Evolutionary conservation across 225 moss, liverwort and hornwort genomes (phyloP), one percentile per base, ranked within the genome.

Genomic region (Anthoceros angustus): DNA sequence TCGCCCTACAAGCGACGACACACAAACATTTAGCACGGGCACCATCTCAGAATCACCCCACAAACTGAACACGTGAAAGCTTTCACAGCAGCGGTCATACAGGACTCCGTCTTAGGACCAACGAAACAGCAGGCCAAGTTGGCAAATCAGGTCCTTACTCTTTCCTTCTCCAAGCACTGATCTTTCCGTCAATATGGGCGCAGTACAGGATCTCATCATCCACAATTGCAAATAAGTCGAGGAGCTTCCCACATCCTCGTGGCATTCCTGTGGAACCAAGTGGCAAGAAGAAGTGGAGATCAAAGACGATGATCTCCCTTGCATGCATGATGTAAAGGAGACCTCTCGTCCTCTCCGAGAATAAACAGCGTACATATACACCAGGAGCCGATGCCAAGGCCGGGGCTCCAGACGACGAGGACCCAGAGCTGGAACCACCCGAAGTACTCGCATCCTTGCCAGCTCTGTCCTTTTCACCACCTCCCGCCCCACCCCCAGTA

Each of bases 131-230:
- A 18, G 18, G 55, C 55, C 14, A 55, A 55, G 55, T 18, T 0
- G 6, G 55, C 55, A 1, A 9, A 15, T 18, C 55, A 55, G 55
- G 55, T 15, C 70, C 87, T 73, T 84, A 98, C 95, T 84, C 92
- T 77, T 78, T 84, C 70, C 84, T 84, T 55, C 74, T 86, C 98
- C 98, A 98, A 43, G 85, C 98, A 70, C 81, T 86, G 70, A 86
- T 69, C 81, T 88, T 98, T 43, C 92, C 92, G 79, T 98, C 98
- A 75, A 92, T 87, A 70, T 98, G 98, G 12, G 82, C 98, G 74
- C 98, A 98, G 67, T 87, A 98, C 14, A 98, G 77, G 25, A 89
- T 81, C 41, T 98, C 92, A 61, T 82, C 87, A 69, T 98, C 92
- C 48, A 69, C 72, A 39, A 87, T 78, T 62, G 98, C 89, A 71